phyloP scores from a whole-genome alignment of 2,329 filamentous ascomycete genomes.

The Saccharata proteae region DNA sequence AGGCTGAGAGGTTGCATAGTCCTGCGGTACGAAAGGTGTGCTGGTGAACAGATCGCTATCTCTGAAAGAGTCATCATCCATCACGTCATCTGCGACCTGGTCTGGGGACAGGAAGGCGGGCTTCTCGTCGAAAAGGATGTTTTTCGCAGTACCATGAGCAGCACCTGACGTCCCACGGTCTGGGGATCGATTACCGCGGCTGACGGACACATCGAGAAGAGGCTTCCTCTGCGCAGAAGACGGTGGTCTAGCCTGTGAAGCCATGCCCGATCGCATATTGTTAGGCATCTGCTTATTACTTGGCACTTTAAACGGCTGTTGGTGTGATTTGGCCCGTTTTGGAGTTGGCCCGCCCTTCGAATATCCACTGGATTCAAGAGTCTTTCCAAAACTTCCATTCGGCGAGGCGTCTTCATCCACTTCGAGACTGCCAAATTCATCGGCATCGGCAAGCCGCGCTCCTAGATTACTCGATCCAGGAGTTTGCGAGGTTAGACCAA shows the following conservation, averaged over 20 bases:
- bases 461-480: neutral
- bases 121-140: neutral
- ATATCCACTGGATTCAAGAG: slow-evolving; percentile 18
- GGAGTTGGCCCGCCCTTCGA: slow-evolving; percentile 25
- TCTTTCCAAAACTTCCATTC: too few relatives aligned
- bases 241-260: slow-evolving; percentile 9
- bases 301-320: slow-evolving; percentile 18
- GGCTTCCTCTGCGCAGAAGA: slow-evolving; percentile 14
- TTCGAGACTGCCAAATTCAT: slow-evolving; percentile 1
- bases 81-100: slow-evolving; percentile 8
- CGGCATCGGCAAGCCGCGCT: neutral
- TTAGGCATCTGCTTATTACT: slow-evolving; percentile 11
- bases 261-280: slow-evolving; percentile 1
- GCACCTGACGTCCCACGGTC: slow-evolving; percentile 20
- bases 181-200: slow-evolving; percentile 12
- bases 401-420: too few relatives aligned
- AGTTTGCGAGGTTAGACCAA: too few relatives aligned
- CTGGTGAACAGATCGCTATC: slow-evolving; percentile 27
- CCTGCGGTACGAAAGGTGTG: slow-evolving; percentile 20
- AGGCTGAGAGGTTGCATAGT: neutral
- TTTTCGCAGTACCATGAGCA: slow-evolving; percentile 14
- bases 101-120: neutral
- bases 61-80: slow-evolving; percentile 23
- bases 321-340: slow-evolving; percentile 27
- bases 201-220: slow-evolving; percentile 18